phyloP scores from a whole-genome alignment of 306 rosid genomes.

The Geum urbanum region DNA sequence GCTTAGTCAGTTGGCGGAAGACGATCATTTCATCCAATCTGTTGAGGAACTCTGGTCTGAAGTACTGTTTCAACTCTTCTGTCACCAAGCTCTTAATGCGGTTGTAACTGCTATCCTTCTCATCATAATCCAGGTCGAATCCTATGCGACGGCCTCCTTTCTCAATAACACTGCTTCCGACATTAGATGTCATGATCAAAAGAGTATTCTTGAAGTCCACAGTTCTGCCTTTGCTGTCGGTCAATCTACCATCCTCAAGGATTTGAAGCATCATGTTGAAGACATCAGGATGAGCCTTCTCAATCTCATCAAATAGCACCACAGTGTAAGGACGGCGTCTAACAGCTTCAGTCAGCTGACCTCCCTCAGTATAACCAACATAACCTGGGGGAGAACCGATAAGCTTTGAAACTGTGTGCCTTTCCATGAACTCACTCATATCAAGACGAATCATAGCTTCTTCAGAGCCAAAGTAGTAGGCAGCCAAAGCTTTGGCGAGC shows the following conservation, averaged over 20 bases:
- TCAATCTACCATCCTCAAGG: conserved; percentile 89
- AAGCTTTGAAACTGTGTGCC: conserved; percentile 91
- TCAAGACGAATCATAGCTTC: conserved; percentile 98
- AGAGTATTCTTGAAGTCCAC: conserved; percentile 97
- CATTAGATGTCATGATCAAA: conserved; percentile 91
- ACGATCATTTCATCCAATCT: conserved; percentile 96
- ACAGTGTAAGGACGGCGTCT: conserved; percentile 95
- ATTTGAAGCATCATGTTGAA: conserved; percentile 99
- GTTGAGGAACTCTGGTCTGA: conserved; percentile 86
- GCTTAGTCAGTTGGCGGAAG: conserved; percentile 86
- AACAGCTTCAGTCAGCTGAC: conserved; percentile 95
- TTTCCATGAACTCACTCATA: conserved; percentile 98
- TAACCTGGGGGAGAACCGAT: conserved; percentile 98
- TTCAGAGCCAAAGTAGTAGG: conserved; percentile 93
- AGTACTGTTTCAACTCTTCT: conserved; percentile 86
- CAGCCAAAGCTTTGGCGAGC: conserved; percentile 82
- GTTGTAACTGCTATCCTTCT: conserved; percentile 87
- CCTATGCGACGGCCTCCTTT: conserved; percentile 89
- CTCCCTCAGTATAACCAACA: conserved; percentile 95
- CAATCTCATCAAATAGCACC: conserved; percentile 90
- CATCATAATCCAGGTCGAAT: conserved; percentile 83
- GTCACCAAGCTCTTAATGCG: conserved; percentile 92
- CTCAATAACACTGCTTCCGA: conserved; percentile 96
- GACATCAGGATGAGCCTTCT: conserved; percentile 96
- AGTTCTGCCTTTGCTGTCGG: conserved; percentile 94